A percentile compares a stretch with the other conserved stretches of the same genome.
phyloP scores from a whole-genome alignment of 345 rosid species.

The Citrus unshiu region DNA sequence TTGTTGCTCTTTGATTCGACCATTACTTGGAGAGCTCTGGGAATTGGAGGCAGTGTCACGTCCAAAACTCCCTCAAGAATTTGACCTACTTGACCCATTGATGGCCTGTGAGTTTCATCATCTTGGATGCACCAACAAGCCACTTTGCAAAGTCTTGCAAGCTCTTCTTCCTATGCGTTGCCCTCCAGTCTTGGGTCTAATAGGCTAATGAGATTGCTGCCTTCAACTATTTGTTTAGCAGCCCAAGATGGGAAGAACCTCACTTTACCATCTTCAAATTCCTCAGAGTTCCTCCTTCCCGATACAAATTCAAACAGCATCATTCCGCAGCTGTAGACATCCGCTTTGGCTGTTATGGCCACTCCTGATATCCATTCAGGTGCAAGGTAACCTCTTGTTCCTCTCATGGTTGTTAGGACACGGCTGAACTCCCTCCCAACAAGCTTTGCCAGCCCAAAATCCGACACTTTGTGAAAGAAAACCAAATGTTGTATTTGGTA shows the following conservation, averaged over 20 bases:
- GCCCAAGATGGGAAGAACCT: conserved; percentile 63
- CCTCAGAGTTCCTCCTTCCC: conserved; percentile 72
- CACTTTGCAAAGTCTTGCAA: conserved; percentile 55
- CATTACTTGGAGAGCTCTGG: conserved; percentile 54
- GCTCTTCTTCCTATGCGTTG: conserved; percentile 49
- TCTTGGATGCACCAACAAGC: conserved; percentile 67
- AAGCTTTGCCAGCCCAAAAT: conserved; percentile 83
- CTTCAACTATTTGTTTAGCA: conserved; percentile 38
- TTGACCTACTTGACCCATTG: conserved; percentile 86
- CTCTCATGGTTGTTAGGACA: conserved; percentile 80
- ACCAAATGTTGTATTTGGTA: too few species aligned
- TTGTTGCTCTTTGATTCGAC: neutral
- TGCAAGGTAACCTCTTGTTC: conserved; percentile 57
- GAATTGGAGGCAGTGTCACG: conserved; percentile 52
- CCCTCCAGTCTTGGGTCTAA: conserved; percentile 47
- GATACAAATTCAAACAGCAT: conserved; percentile 78
- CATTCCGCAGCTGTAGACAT: conserved; percentile 91
- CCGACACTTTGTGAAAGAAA: conserved; percentile 36
- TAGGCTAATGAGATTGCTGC: conserved; percentile 40
- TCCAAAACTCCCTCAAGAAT: conserved; percentile 69
- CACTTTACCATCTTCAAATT: conserved; percentile 38
- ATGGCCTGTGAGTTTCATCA: conserved; percentile 43
- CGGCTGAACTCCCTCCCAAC: conserved; percentile 83
- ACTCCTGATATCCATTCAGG: conserved; percentile 70
- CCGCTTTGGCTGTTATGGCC: conserved; percentile 77